These are phyloP conservation scores for Sclerotinia borealis DNA, from an alignment of 2,329 filamentous ascomycete genomes.

Conservation along the genomic window DNA sequence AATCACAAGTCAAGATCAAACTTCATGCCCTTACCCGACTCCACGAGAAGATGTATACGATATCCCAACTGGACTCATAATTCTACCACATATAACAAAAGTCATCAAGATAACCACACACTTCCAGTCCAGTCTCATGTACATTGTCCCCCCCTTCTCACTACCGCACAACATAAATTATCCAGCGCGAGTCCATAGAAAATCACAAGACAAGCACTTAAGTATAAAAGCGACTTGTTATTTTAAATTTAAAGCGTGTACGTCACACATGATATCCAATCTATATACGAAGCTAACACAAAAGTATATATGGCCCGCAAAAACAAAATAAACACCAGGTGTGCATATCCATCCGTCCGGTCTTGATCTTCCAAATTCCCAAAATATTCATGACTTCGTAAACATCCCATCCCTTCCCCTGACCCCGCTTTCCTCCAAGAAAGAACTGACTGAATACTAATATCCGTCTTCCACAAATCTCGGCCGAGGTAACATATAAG, in stretches of 20 bases:
- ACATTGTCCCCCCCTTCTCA: background rate
- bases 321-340: background rate
- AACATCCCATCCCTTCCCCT: background rate
- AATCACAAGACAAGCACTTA: no score
- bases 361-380: background rate
- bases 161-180: no score
- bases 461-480: conserved; percentile 7
- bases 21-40: no score
- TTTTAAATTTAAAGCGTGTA: background rate
- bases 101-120: no score
- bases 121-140: no score
- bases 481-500: conserved; percentile 11
- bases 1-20: no score
- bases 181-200: background rate
- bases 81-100: no score
- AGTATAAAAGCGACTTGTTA: background rate
- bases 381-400: conserved; percentile 8
- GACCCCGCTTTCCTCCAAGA: background rate
- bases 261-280: background rate
- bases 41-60: no score
- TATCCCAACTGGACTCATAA: no score
- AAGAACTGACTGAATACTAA: background rate
- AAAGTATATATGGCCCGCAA: background rate
- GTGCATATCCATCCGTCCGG: background rate
- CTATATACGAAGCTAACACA: background rate